phyloP scores from a whole-genome alignment of 1,139 yeast species.

The Arxiozyma slooffiae region DNA sequence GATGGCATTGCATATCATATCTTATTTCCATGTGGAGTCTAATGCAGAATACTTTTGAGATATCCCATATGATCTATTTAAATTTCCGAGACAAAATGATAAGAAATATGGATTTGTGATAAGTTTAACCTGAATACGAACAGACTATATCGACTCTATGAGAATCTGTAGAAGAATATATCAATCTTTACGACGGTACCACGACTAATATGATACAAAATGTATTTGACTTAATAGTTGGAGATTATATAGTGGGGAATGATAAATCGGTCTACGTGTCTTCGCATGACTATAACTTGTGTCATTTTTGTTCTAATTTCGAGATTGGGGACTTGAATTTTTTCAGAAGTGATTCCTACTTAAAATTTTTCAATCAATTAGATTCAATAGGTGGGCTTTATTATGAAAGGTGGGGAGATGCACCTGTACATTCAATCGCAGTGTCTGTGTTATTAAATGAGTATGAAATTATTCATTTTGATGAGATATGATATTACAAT shows the following conservation, averaged over 20 bases:
- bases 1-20: slow-evolving; percentile 75
- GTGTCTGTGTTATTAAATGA: slow-evolving; percentile 56
- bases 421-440: slow-evolving; percentile 87
- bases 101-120: slow-evolving; percentile 86
- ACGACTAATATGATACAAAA: slow-evolving; percentile 53
- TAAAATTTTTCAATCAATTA: slow-evolving; percentile 54
- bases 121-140: slow-evolving; percentile 62
- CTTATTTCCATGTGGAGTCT: slow-evolving; percentile 88
- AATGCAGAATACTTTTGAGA: slow-evolving; percentile 81
- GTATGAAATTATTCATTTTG: slow-evolving; percentile 71
- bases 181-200: slow-evolving; percentile 46
- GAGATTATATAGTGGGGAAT: slow-evolving; percentile 37
- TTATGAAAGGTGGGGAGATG: slow-evolving; percentile 97
- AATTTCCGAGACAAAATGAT: slow-evolving; percentile 56
- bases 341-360: slow-evolving; percentile 62
- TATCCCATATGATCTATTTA: slow-evolving; percentile 68
- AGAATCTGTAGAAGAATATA: slow-evolving; percentile 60
- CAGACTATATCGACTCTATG: slow-evolving; percentile 81
- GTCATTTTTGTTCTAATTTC: slow-evolving; percentile 94
- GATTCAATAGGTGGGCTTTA: slow-evolving; percentile 75
- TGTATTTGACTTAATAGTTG: slow-evolving; percentile 59
- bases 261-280: slow-evolving; percentile 27
- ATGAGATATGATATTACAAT: slow-evolving; percentile 83
- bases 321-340: slow-evolving; percentile 77
- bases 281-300: slow-evolving; percentile 56